Evolutionary conservation across 495 filamentous ascomycete species (phyloP).

Genomic region (Parachaetomium inaequale): DNA sequence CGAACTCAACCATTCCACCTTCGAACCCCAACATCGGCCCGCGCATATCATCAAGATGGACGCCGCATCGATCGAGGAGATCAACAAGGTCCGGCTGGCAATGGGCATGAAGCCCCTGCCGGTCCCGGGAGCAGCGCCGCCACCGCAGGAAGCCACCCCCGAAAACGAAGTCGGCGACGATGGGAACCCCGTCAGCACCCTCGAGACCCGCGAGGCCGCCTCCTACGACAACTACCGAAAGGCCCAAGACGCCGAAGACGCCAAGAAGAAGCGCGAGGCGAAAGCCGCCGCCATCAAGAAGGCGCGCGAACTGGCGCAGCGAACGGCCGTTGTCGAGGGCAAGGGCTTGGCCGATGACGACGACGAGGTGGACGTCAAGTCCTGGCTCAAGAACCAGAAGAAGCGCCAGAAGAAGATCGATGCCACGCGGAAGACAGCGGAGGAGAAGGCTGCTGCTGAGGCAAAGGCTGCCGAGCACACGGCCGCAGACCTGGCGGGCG

Average conservation of each 20-base stretch:
- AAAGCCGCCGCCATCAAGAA: conserved; percentile 78
- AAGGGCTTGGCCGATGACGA: conserved; percentile 72
- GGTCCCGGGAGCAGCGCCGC: conserved; percentile 59
- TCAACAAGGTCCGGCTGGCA: conserved; percentile 85
- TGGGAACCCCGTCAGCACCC: conserved; percentile 70
- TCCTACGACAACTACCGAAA: conserved; percentile 63
- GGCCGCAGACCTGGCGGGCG: conserved; percentile 75
- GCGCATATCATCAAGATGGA: conserved; percentile 56
- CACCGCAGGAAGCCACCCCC: conserved; percentile 31
- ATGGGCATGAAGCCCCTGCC: conserved; percentile 89
- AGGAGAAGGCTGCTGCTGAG: conserved; percentile 60
- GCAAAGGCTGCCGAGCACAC: conserved; percentile 62
- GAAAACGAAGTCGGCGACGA: conserved; percentile 48
- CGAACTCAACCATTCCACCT: not conserved
- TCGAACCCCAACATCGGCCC: not conserved
- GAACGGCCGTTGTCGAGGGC: conserved; percentile 71
- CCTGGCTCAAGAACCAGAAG: conserved; percentile 82
- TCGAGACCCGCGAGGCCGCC: conserved; percentile 74
- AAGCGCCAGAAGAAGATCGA: conserved; percentile 89
- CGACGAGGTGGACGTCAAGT: conserved; percentile 69
- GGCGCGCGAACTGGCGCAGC: conserved; percentile 75
- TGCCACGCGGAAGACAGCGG: conserved; percentile 65
- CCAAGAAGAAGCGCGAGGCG: conserved; percentile 73
- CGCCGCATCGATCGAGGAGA: conserved; percentile 83
- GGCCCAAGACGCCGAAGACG: conserved; percentile 50